phyloP scores from a whole-genome alignment of 352 stramenopile species.

The Pythium brachiatum region DNA sequence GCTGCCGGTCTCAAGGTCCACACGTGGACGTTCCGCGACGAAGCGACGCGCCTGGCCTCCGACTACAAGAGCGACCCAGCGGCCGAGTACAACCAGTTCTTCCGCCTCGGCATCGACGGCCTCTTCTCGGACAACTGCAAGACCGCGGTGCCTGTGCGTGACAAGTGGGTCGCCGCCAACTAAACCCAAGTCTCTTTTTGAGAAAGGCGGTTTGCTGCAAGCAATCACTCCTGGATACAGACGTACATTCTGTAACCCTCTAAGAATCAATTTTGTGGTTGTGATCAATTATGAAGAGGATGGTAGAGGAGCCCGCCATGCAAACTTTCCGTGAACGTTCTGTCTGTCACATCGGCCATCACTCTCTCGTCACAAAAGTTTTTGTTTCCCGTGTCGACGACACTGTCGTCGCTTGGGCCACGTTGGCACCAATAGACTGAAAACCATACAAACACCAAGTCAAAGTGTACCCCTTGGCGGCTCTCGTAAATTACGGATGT shows the following conservation, averaged over 20 bases:
- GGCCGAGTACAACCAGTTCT: conserved; percentile 67
- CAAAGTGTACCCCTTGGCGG: neutral
- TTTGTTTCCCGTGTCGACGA: conserved; percentile 5
- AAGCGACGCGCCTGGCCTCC: conserved; percentile 51
- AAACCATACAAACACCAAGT: conserved; percentile 15
- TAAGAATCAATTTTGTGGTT: neutral
- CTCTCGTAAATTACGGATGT: conserved; percentile 10
- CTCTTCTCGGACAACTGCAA: conserved; percentile 48
- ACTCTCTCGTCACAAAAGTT: conserved; percentile 1
- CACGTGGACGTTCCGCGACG: conserved; percentile 67
- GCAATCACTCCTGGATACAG: conserved; percentile 5
- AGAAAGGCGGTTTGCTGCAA: neutral
- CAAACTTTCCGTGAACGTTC: conserved; percentile 36
- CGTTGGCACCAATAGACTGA: neutral
- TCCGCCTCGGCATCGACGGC: conserved; percentile 55
- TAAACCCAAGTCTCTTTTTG: neutral
- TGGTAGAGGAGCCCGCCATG: conserved; percentile 12
- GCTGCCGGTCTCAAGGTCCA: conserved; percentile 55
- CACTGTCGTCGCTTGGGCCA: too few species aligned
- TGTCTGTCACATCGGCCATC: conserved; percentile 26
- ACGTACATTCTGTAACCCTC: neutral
- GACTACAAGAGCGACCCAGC: conserved; percentile 65
- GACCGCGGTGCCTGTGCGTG: conserved; percentile 23
- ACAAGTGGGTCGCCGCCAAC: conserved; percentile 18
- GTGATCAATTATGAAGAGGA: neutral